A percentile compares a stretch with the other conserved stretches of the same genome.
Evolutionary conservation across 306 rosid genomes (phyloP).

Genomic region (Fragaria nilgerrensis): DNA sequence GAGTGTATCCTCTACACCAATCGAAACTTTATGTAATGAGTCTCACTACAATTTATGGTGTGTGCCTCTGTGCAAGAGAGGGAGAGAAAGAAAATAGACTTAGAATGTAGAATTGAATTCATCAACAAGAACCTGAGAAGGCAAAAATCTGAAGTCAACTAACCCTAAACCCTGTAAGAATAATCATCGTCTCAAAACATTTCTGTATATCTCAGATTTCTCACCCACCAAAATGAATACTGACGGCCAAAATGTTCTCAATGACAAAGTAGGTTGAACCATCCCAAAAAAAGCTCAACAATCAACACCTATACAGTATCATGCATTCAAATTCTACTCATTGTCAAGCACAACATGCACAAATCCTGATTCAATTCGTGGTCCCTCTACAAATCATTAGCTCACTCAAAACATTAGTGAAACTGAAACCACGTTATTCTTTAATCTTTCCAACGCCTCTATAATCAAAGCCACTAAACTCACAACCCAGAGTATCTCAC

Average conservation of each 20-base stretch:
- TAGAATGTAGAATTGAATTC: background rate
- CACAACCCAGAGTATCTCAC: background rate
- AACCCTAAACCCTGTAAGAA: background rate
- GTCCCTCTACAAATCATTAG: background rate
- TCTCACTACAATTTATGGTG: background rate
- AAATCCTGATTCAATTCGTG: background rate
- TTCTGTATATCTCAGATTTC: background rate
- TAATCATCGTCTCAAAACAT: background rate
- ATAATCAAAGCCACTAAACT: background rate
- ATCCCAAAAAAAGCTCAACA: background rate
- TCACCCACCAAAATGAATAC: background rate
- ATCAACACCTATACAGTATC: background rate
- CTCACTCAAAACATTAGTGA: background rate
- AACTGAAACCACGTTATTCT: background rate
- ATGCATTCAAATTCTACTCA: background rate
- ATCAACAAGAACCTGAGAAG: background rate
- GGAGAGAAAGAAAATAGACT: too few relatives aligned
- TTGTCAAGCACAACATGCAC: background rate
- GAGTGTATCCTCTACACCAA: constrained; percentile 71
- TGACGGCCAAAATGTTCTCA: too few relatives aligned
- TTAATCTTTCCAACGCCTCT: background rate
- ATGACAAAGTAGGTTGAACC: background rate
- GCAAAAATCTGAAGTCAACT: background rate
- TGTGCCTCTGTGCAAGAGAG: background rate
- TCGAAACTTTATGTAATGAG: background rate